Conservation (phyloP, 805 yeast genomes). For the Grigorovia transvaalensis region DNA sequence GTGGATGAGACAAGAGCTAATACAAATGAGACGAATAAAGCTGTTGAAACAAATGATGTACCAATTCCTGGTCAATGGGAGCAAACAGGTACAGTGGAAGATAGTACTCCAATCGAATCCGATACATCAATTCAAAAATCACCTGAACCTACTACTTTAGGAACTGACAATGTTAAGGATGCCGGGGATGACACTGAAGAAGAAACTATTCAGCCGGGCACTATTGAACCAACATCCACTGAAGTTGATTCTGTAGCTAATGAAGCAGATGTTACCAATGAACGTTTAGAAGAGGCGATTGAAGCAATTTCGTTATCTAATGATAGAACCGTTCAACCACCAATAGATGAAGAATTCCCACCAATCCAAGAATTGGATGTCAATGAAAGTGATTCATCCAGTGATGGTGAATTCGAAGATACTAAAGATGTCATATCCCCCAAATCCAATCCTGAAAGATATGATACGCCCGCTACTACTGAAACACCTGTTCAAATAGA, state of each 20-base stretch:
- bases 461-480: neutral
- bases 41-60: neutral
- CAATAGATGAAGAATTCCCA: conserved; percentile 44
- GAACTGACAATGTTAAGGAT: conserved; percentile 3
- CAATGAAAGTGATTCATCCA: conserved; percentile 42
- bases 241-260: conserved; percentile 10
- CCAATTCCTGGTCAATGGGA: conserved; percentile 14
- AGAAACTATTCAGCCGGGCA: conserved; percentile 1
- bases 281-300: conserved; percentile 3
- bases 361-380: conserved; percentile 48
- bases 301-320: conserved; percentile 5
- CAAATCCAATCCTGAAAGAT: neutral
- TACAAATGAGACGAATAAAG: neutral
- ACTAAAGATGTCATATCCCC: conserved; percentile 8
- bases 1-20: neutral
- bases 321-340: conserved; percentile 7
- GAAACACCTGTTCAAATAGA: neutral
- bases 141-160: conserved; percentile 12
- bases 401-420: conserved; percentile 27
- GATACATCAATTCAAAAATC: conserved; percentile 11
- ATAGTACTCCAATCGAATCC: conserved; percentile 4
- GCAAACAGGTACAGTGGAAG: neutral
- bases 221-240: conserved; percentile 5
- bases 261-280: neutral
- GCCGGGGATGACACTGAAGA: neutral